Evolutionary conservation across 371 early-diverging fungal species (phyloP), one percentile per base, ranked within the genome.

Genomic region (Rhizopus stolonifer): DNA sequence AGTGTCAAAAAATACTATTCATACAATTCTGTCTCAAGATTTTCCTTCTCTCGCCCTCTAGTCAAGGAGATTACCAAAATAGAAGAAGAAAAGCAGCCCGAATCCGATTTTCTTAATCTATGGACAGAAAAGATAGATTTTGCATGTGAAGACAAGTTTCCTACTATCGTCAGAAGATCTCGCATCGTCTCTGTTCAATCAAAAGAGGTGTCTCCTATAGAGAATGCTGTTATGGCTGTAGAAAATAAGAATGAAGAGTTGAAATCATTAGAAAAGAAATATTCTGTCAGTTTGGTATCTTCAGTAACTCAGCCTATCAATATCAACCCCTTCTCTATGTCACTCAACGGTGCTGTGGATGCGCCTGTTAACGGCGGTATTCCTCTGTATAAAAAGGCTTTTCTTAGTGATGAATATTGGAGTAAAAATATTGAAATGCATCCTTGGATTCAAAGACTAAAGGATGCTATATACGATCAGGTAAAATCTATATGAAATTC

Each of bases 281-380:
- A 79, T 43, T 64, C 70, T 15, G 60, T 46, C 4, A 45, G 64
- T 49, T 24, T 72, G 2, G 54, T 32, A 29, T 50, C 49, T 46
- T n/a, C 18, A n/a, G 48, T 42, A 14, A 14, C 46, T 17, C 61
- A 44, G 1, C 56, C 67, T 15, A 49, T 78, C 26, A 89, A 87
- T 52, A 73, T 83, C 32, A 89, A 84, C 51, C 86, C 85, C 4
- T 86, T 92, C 45, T 86, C 89, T 0, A 89, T 92, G 90, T 80
- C 87, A 2, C 60, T 92, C 19, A 90, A 89, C 58, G 91, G 92
- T 14, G 87, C 89, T 6, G 86, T 92, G 0, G 91, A 92, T 74
- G 91, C 92, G 4, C 89, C 91, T 22, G 90, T 92, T 3, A 92
- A 92, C 65, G 92, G 92, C 22, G 92, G 92, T 38, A 75, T 92